These are phyloP conservation scores for Acanthamoeba royreba DNA, from an alignment of 208 protist species.

Conservation along the genomic window DNA sequence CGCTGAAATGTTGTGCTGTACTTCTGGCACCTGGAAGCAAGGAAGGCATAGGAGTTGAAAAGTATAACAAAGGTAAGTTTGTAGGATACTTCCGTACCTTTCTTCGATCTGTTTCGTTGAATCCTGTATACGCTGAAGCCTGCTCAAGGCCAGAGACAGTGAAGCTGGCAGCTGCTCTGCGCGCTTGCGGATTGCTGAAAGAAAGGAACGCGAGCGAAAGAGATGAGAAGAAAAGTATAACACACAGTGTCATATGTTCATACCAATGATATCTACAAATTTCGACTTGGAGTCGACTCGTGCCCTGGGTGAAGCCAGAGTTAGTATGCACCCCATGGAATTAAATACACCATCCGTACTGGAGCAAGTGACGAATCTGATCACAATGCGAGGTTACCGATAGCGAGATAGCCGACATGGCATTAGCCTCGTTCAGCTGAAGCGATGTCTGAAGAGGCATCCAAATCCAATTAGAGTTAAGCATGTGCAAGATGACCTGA, in stretches of 20 bases:
- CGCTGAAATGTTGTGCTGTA: neutral
- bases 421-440: slow-evolving; percentile 4
- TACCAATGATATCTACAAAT: too few relatives aligned
- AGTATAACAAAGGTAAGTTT: neutral
- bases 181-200: neutral
- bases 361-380: neutral
- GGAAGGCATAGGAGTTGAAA: neutral
- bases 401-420: neutral
- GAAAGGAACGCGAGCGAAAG: too few relatives aligned
- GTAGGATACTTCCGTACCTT: neutral
- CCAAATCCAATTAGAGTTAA: too few relatives aligned
- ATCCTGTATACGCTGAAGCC: neutral
- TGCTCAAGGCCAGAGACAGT: neutral
- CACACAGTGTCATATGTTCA: too few relatives aligned
- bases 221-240: too few relatives aligned
- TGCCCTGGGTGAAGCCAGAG: too few relatives aligned
- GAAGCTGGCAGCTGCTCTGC: neutral
- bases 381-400: neutral
- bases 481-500: too few relatives aligned
- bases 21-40: neutral
- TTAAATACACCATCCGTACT: too few relatives aligned
- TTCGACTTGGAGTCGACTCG: neutral
- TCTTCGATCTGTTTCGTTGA: neutral
- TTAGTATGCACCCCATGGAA: too few relatives aligned
- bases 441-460: too few relatives aligned